Conservation (phyloP, 805 yeast species). For the Nakazawaea sp. region DNA sequence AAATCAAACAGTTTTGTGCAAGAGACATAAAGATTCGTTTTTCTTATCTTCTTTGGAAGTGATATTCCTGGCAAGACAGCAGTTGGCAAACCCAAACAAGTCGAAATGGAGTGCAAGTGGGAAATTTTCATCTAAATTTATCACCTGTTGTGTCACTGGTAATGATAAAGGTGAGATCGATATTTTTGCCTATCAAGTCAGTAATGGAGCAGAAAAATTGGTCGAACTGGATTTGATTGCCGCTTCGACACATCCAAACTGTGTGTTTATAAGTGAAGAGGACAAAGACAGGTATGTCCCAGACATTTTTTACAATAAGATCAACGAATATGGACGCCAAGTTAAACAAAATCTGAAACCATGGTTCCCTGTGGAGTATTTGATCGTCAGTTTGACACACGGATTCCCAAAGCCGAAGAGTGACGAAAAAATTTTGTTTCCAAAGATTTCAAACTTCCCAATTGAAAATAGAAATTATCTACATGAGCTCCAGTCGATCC, state of each 20-base stretch:
- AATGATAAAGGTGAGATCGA: slow-evolving; percentile 84
- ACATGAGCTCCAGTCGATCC: slow-evolving; percentile 68
- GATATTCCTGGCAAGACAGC: slow-evolving; percentile 75
- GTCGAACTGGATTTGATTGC: slow-evolving; percentile 79
- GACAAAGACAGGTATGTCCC: slow-evolving; percentile 78
- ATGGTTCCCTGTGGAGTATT: slow-evolving; percentile 86
- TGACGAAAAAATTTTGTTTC: slow-evolving; percentile 37
- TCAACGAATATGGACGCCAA: slow-evolving; percentile 81
- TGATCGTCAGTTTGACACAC: slow-evolving; percentile 82
- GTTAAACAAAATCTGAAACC: slow-evolving; percentile 90
- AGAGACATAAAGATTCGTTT: slow-evolving; percentile 87
- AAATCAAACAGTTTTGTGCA: slow-evolving; percentile 86
- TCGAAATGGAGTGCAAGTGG: slow-evolving; percentile 61
- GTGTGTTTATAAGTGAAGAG: slow-evolving; percentile 75
- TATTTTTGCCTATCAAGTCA: slow-evolving; percentile 84
- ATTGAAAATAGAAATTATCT: slow-evolving; percentile 74
- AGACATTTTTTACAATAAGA: slow-evolving; percentile 77
- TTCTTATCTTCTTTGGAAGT: slow-evolving; percentile 87
- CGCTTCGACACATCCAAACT: slow-evolving; percentile 87
- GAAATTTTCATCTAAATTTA: slow-evolving; percentile 77
- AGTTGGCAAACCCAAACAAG: slow-evolving; percentile 53
- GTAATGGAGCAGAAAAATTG: slow-evolving; percentile 80
- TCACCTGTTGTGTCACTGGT: slow-evolving; percentile 92
- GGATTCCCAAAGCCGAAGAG: slow-evolving; percentile 72
- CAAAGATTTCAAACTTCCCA: slow-evolving; percentile 43